Evolutionary conservation across 2,329 filamentous ascomycete genomes (phyloP).

Genomic region (Calonectria ilicicola): DNA sequence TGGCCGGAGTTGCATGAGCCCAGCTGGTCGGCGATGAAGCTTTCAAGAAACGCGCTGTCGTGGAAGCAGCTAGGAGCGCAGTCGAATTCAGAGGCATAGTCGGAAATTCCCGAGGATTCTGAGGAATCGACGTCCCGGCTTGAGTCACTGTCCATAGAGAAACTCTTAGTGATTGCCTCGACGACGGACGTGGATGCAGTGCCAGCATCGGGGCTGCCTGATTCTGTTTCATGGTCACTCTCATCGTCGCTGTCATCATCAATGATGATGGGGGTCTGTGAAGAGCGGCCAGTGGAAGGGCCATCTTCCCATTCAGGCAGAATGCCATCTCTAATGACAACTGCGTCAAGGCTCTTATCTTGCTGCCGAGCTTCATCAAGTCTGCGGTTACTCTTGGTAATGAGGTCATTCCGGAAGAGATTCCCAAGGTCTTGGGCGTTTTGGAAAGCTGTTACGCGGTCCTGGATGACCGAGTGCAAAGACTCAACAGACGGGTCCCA

Average conservation of each 20-base stretch:
- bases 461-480: conserved; percentile 43
- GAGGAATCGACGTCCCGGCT: not conserved
- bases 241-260: conserved; percentile 4
- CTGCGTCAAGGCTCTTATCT: conserved; percentile 32
- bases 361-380: conserved; percentile 39
- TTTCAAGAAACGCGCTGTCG: conserved; percentile 26
- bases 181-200: not conserved
- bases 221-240: not conserved
- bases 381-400: conserved; percentile 42
- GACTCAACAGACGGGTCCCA: conserved; percentile 42
- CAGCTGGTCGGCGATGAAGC: conserved; percentile 32
- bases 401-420: conserved; percentile 34
- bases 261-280: not conserved
- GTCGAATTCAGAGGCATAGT: conserved; percentile 11
- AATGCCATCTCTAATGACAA: conserved; percentile 42
- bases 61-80: not conserved
- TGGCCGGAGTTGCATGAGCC: conserved; percentile 31
- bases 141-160: not conserved
- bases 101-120: not conserved
- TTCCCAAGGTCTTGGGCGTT: conserved; percentile 32
- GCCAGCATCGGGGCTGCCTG: not conserved
- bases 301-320: conserved; percentile 44
- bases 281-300: not conserved
- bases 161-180: not conserved
- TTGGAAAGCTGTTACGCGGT: conserved; percentile 31